These are phyloP conservation scores for Hsuehochloa calcarea DNA, from an alignment of 176 grass and related monocot species.

Conservation along the genomic window DNA sequence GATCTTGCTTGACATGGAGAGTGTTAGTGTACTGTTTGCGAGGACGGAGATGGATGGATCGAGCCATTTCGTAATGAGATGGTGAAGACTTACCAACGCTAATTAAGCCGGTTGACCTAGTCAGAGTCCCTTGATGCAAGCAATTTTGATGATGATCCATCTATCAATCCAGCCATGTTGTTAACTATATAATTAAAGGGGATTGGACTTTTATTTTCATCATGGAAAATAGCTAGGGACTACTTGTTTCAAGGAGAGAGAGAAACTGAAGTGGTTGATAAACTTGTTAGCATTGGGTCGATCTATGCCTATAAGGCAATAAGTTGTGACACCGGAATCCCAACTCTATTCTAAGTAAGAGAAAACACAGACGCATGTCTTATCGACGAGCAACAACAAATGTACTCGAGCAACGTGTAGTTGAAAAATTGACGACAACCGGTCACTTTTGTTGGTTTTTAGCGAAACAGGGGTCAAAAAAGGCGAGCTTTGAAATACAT, in stretches of 20 bases:
- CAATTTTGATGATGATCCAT: neutral
- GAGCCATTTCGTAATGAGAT: constrained; percentile 11
- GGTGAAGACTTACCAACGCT: constrained; percentile 25
- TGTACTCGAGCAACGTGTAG: neutral
- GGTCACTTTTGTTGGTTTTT: neutral
- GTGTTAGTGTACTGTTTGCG: neutral
- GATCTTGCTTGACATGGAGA: constrained; percentile 24
- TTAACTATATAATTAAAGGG: neutral
- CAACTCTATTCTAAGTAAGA: neutral
- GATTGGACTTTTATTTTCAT: neutral
- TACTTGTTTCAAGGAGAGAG: neutral
- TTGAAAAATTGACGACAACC: neutral
- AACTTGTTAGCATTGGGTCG: neutral
- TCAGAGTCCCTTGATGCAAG: neutral
- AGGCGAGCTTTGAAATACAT: neutral
- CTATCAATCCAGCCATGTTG: neutral
- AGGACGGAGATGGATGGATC: neutral
- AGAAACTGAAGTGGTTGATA: neutral
- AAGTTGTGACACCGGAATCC: neutral
- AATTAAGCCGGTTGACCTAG: neutral
- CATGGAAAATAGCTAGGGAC: neutral
- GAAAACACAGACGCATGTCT: neutral
- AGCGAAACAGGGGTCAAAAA: neutral
- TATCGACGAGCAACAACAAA: neutral
- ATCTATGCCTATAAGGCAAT: neutral